Percentiles rank a stretch among this genome's conserved stretches.
Evolutionary conservation across 768 basidiomycete species (phyloP).

Genomic region (Pulveroboletus sp.): DNA sequence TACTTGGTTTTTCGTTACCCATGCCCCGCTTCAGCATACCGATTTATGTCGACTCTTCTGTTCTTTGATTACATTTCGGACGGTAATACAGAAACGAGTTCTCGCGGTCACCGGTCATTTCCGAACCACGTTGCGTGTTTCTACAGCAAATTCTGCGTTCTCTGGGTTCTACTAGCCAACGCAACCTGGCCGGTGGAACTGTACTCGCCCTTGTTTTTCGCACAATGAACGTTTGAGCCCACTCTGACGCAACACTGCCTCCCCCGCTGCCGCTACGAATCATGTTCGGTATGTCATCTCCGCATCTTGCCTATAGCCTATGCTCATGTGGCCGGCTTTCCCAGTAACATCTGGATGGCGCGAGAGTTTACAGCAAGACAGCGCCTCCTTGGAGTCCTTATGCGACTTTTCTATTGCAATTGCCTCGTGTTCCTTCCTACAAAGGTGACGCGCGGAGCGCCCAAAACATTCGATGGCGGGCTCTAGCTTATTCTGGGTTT

Average conservation of each 20-base stretch:
- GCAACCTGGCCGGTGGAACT: background rate
- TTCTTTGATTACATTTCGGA: background rate
- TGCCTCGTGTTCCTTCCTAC: constrained; percentile 1
- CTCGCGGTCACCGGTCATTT: background rate
- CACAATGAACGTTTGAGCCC: background rate
- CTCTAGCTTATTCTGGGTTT: constrained; percentile 3
- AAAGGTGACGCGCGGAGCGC: background rate
- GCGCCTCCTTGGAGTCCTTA: background rate
- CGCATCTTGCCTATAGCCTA: background rate
- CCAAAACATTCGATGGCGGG: constrained; percentile 8
- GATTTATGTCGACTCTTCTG: constrained; percentile 1
- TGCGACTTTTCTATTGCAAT: background rate
- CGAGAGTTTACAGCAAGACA: constrained; percentile 22
- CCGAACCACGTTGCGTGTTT: background rate
- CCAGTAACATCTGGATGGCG: background rate
- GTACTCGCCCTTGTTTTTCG: background rate
- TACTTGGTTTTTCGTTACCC: constrained; percentile 10
- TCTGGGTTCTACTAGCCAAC: background rate
- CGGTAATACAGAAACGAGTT: background rate
- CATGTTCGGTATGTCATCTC: too few relatives aligned
- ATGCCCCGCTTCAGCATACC: constrained; percentile 3
- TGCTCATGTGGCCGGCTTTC: background rate
- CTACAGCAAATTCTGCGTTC: background rate
- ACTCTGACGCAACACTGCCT: background rate
- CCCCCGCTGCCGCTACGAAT: background rate